phyloP scores from a whole-genome alignment of 202 grass and related monocot genomes.

The Zizania palustris region DNA sequence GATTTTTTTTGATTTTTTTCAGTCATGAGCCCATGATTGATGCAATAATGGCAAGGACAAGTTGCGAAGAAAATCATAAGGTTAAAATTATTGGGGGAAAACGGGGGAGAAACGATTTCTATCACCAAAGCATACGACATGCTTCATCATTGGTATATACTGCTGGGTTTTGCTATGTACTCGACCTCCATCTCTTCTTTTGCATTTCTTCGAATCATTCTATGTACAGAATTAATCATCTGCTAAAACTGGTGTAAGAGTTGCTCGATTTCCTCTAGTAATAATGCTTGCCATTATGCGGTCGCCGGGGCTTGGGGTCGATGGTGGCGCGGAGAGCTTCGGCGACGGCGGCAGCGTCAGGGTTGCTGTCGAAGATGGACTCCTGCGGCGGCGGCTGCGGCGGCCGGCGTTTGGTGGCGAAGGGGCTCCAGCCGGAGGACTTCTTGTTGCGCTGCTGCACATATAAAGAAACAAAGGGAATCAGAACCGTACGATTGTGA shows the following conservation, averaged over 20 bases:
- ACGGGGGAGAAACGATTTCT: background rate
- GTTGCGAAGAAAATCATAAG: background rate
- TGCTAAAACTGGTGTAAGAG: conserved; percentile 31
- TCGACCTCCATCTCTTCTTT: background rate
- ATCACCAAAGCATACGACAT: conserved; percentile 1
- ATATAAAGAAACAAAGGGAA: conserved; percentile 4
- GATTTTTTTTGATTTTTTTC: background rate
- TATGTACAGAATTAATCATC: conserved; percentile 41
- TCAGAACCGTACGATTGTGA: conserved; percentile 12
- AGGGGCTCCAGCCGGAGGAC: conserved; percentile 57
- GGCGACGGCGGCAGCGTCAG: conserved; percentile 47
- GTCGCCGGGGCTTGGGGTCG: conserved; percentile 41
- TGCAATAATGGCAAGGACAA: conserved; percentile 36
- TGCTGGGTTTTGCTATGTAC: conserved; percentile 46
- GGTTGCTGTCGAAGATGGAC: conserved; percentile 49
- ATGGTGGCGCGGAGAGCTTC: conserved; percentile 46
- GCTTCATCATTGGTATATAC: conserved; percentile 16
- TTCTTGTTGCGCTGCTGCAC: conserved; percentile 58
- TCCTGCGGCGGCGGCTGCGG: conserved; percentile 43
- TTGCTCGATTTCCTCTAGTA: conserved; percentile 36
- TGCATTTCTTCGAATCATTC: conserved; percentile 36
- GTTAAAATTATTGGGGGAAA: background rate
- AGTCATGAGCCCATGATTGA: conserved; percentile 45
- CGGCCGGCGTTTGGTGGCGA: conserved; percentile 53
- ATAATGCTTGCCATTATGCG: conserved; percentile 47